Evolutionary conservation across 75 land plant species (phyloP), one percentile per base, ranked within the genome.

Genomic region (Sequoia sempervirens): DNA sequence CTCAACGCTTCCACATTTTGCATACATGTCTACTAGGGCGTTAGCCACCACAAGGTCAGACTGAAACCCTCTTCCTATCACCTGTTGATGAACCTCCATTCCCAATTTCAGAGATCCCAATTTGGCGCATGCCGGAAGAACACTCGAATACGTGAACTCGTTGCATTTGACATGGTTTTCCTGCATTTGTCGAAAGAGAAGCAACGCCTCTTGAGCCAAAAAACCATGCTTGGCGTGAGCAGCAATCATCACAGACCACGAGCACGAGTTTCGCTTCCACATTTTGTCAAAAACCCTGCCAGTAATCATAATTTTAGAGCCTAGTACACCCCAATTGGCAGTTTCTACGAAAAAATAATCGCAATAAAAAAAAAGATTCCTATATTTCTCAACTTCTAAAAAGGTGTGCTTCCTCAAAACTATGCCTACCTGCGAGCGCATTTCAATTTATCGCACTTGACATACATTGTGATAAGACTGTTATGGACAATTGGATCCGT

Each of bases 201-300:
- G 34, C 15, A 70, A 37, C 3, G 36, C 73, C 73, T 70, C 73
- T 70, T 82, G 73, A 32, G 32, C 73, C 2, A 30, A 32, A 70
- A 32, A 9, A 0, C 36, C 32, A 23, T 61, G 36, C 37, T 70
- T 70, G 15, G 73, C 73, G 82, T 84, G 53, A 9, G 85, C 85
- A 0, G 85, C 52, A 46, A 84, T 81, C 83, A 84, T 84, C 12
- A 84, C 85, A 82, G 50, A 84, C 85, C 85, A 84, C 11, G 85
- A 83, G 10, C 80, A 36, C 5, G 74, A 82, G 74, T 83, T 74
- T 41, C 81, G 30, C 45, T 41, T 37, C 12, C 46, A 82, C 84
- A 83, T 83, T 30, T 18, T 26, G 30, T 83, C 84, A 32, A 83
- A 83, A 50, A 50, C 47, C 37, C 34, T 76, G 52, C 80, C 40